These are phyloP conservation scores for Ceratobasidium sp. DNA, from an alignment of 1,284 basidiomycete species.

Conservation along the genomic window DNA sequence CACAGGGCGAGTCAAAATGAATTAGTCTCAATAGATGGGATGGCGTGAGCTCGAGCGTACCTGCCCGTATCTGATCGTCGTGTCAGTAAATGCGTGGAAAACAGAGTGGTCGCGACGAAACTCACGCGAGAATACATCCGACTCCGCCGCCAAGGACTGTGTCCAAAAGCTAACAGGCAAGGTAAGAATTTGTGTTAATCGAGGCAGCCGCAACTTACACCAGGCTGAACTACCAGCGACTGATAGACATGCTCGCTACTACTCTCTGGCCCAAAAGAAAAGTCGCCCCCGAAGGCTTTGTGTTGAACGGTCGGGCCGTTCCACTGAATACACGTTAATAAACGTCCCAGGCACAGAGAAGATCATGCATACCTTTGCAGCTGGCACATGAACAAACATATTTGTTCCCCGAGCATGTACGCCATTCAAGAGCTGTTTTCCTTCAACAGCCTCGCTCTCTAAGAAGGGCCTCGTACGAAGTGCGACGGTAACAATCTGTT, in stretches of 20 bases:
- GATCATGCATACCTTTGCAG: conserved; percentile 55
- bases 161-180: conserved; percentile 52
- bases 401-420: conserved; percentile 55
- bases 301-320: conserved; percentile 58
- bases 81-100: background rate
- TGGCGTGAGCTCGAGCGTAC: background rate
- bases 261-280: conserved; percentile 56
- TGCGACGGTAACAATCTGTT: conserved; percentile 57
- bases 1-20: background rate
- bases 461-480: conserved; percentile 57
- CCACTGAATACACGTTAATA: conserved; percentile 52
- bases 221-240: conserved; percentile 55
- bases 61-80: conserved; percentile 29
- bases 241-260: conserved; percentile 58
- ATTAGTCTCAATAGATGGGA: background rate
- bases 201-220: conserved; percentile 51
- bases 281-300: conserved; percentile 57
- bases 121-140: conserved; percentile 57
- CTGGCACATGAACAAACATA: conserved; percentile 58
- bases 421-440: conserved; percentile 50
- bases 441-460: conserved; percentile 51
- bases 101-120: background rate
- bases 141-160: conserved; percentile 57
- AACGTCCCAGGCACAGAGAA: background rate
- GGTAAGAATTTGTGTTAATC: background rate